A percentile compares a stretch with the other conserved stretches of the same genome.
Evolutionary conservation across 306 rosid species (phyloP).

Genomic region (Castanospermum australe): DNA sequence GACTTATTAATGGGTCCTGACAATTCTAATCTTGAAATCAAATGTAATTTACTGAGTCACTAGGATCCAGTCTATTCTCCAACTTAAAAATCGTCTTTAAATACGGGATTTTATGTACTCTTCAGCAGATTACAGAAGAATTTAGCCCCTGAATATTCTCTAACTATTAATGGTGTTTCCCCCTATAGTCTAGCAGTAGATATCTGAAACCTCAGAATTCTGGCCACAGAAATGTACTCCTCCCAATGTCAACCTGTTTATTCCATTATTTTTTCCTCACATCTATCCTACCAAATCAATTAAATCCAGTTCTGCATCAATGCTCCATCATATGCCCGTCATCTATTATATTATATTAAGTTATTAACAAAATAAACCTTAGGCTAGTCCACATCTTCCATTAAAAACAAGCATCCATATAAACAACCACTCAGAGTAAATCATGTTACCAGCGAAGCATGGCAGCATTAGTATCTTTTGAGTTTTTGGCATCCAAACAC

Average conservation of each 20-base stretch:
- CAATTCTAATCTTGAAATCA: not conserved
- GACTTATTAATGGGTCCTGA: slow-evolving; percentile 5
- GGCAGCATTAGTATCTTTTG: slow-evolving; percentile 96
- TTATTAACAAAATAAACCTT: no score
- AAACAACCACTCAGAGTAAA: slow-evolving; percentile 9
- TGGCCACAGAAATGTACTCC: no score
- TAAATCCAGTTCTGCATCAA: not conserved
- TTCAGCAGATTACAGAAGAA: not conserved
- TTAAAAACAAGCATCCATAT: not conserved
- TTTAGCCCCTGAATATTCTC: not conserved
- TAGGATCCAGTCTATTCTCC: not conserved
- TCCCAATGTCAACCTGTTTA: no score
- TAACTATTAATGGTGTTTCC: not conserved
- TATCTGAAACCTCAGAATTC: no score
- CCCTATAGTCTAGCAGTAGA: slow-evolving; percentile 12
- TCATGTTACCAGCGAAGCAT: slow-evolving; percentile 90
- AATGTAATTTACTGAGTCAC: not conserved
- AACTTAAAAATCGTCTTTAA: not conserved
- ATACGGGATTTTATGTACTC: not conserved
- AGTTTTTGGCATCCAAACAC: slow-evolving; percentile 87
- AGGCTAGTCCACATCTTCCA: not conserved
- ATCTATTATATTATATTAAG: not conserved
- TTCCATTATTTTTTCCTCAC: no score
- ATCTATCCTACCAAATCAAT: not conserved
- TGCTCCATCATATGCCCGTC: not conserved